A percentile compares a stretch with the other conserved stretches of the same genome.
Conservation (phyloP, 768 basidiomycete genomes). For the Punctularia strigosozonata region DNA sequence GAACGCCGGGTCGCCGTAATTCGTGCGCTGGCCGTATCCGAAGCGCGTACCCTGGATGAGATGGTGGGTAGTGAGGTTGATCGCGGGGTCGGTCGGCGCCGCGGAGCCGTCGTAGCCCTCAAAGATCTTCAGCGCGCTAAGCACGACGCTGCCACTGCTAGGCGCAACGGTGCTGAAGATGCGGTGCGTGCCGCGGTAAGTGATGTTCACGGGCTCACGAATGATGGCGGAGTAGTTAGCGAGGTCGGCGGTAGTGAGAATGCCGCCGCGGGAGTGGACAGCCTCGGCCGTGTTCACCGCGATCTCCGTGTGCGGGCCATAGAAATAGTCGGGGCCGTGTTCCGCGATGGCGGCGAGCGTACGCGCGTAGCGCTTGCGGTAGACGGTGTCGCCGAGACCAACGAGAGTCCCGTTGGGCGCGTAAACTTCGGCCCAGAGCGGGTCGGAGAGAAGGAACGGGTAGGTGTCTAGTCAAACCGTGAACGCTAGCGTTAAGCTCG, state of each 20-base stretch:
- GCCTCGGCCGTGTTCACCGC: constrained; percentile 6
- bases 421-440: constrained; percentile 16
- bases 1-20: constrained; percentile 25
- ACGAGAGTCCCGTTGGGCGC: constrained; percentile 16
- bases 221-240: constrained; percentile 6
- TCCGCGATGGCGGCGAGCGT: constrained; percentile 7
- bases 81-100: constrained; percentile 12
- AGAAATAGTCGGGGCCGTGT: constrained; percentile 14
- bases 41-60: constrained; percentile 24
- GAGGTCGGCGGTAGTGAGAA: background rate
- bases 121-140: constrained; percentile 24
- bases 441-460: constrained; percentile 7
- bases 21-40: constrained; percentile 20
- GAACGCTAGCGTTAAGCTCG: background rate
- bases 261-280: constrained; percentile 1
- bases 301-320: constrained; percentile 11
- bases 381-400: constrained; percentile 10
- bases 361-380: constrained; percentile 16
- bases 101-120: constrained; percentile 17
- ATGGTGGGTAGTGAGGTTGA: constrained; percentile 21
- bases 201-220: constrained; percentile 16
- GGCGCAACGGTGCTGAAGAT: constrained; percentile 27
- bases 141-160: constrained; percentile 22
- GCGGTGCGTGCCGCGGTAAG: constrained; percentile 7
- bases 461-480: background rate